Base-by-base conservation (phyloP, 2,329 filamentous ascomycete species). In the Phialocephala sp. region DNA sequence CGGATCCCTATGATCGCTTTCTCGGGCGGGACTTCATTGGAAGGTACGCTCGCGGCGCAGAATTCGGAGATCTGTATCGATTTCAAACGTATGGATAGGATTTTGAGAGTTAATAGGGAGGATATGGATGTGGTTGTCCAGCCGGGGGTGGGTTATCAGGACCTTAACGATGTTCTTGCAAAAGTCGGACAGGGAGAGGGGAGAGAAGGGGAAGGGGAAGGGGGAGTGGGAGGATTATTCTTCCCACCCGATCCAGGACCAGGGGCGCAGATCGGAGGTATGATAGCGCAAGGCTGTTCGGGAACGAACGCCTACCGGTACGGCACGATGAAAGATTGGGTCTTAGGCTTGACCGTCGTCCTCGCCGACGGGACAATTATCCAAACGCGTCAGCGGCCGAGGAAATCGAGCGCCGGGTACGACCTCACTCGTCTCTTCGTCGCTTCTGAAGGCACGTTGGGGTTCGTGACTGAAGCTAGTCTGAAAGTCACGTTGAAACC, bases 61-160 rank as follows among this genome's bases (percentile, higher is more conserved):
- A 91, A 89, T 74, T 93, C 93, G 12, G 94, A 94, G 14, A 87
- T 97, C 75, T 94, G 91, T 71, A 89, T 97, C 58, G 94, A 97
- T 75, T 97, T 97, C 76, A 85, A 86, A 0, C 86, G 87, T 72
- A 97, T 97, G 94, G 89, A 97, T 76, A 83, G 88, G 73, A 89
- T 97, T 32, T 72, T 97, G 36, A 83, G 88, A 62, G 83, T 97
- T 61, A 91, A 97, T 77, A 89, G 91, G 71, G 90, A 92, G 4
- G 94, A 97, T 76, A 92, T 97, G 90, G 94, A 97, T 73, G 84
- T 97, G 59, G 91, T 96, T 4, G 93, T 97, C 2, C 94, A 97
- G 77, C 94, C 94, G 2, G 91, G 90, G 8, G 89, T 97, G 8
- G 89, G 90, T 14, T 97, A 93, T 92, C 92, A 95, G 83, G 87